Evolutionary conservation across 2,329 filamentous ascomycete species (phyloP), one percentile per base, ranked within the genome.

Genomic region (Fusarium sp.): DNA sequence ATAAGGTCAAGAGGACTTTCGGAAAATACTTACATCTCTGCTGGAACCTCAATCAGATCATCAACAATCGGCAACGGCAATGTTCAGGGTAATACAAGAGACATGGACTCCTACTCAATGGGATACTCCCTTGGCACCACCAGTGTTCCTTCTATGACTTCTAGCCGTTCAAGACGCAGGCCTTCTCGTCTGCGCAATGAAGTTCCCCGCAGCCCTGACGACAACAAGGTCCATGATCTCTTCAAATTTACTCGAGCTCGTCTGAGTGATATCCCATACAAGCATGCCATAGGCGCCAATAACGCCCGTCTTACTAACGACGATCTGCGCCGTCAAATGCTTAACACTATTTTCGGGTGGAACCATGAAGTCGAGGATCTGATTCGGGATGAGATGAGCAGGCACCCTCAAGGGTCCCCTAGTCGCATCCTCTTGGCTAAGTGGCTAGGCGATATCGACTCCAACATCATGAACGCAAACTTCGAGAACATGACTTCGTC

Each of bases 271-370:
- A 88, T 97, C 6, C 90, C 92, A 0, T 97, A 96, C 76, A 90
- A 91, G 72, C 88, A 91, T 47, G 88, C 90, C 1, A 85, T 89
- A 15, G 79, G 83, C 2, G 72, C 84, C 15, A 86, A 90, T 67
- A 84, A 88, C 56, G 78, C 82, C 5, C 85, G 85, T 28, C 79
- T 93, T 24, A 92, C 91, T 5, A 90, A 90, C 63, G 91, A 97
- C 71, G 90, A 97, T 70, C 85, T 97, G 44, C 89, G 95, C 47
- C 87, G 86, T 46, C 94, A 97, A 78, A 97, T 99, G 94, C 85
- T 99, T 6, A 92, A 87, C 70, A 91, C 94, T 7, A 94, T 99
- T 3, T 99, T 99, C 78, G 96, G 96, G 5, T 99, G 96, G 94
- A 90, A 95, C 52, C 90, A 90, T 56, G 93, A 97, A 71, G 89